Base-by-base conservation (phyloP, 179 eudicot species). In the Beta macrorhiza region DNA sequence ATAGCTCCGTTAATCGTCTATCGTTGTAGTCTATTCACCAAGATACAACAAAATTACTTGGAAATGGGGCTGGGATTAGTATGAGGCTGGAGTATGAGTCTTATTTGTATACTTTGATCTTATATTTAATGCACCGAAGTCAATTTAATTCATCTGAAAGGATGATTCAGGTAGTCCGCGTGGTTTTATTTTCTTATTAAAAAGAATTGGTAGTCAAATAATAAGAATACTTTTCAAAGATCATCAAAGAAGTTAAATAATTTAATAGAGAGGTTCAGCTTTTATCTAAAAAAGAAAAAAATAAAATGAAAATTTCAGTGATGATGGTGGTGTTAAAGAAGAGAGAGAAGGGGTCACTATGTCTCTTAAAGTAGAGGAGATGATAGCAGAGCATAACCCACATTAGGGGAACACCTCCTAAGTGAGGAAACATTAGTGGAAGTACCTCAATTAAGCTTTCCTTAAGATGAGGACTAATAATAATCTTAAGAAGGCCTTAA, bases 301-400 rank as follows among this genome's bases (percentile, higher is more conserved):
- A 29, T 29, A 0, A 29, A 29, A 52, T 47, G 10, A 59, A 49
- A 42, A 63, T 45, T 42, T 15, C 47, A 78, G 79, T 73, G 73
- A 79, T 84, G 82, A 75, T 78, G 79, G 89, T 85, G 88, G 88
- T 86, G 87, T 87, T 78, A 82, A 82, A 83, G 63, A 81, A 70
- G 85, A 82, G 79, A 83, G 63, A 80, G 80, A 75, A 75, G 86
- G 90, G 91, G 82, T 78, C 91, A 89, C 68, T 67, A 68, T 91
- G 97, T 90, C 86, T 70, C 86, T 70, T 83, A 89, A 92, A 92
- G 93, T 75, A 83, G 64, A 74, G 76, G 75, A 81, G 63, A 67
- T 79, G 86, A 81, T 77, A 78, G 87, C 80, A 87, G 77, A 78
- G 82, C 82, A 81, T 63, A 85, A 51, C 87, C 86, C 89, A 84